Evolutionary conservation across 2,329 filamentous ascomycete genomes (phyloP).

Genomic region (Neoscytalidium dimidiatum): DNA sequence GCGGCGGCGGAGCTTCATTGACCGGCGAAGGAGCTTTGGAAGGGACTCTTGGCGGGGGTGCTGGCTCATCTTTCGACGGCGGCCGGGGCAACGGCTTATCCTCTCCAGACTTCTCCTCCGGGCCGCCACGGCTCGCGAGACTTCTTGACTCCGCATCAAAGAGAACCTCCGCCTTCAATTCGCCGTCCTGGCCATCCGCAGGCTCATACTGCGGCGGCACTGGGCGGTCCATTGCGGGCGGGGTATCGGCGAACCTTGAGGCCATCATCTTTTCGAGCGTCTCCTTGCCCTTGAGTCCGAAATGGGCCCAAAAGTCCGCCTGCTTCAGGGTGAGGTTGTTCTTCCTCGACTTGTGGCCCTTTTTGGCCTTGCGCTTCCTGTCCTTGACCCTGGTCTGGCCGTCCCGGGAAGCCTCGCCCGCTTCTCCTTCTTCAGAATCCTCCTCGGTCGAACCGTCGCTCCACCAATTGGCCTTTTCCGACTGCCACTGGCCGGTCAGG

Average conservation of each 20-base stretch:
- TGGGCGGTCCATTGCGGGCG: slow-evolving; percentile 3
- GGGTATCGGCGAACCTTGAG: slow-evolving; percentile 40
- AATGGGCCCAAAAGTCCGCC: slow-evolving; percentile 51
- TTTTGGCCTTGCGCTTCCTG: slow-evolving; percentile 23
- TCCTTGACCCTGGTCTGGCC: slow-evolving; percentile 14
- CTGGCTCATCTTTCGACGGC: slow-evolving; percentile 20
- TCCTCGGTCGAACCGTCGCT: slow-evolving; percentile 75
- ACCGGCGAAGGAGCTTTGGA: slow-evolving; percentile 11
- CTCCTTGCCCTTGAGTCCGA: slow-evolving; percentile 40
- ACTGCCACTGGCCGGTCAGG: slow-evolving; percentile 68
- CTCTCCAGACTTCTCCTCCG: not conserved
- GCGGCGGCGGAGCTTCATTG: slow-evolving; percentile 23
- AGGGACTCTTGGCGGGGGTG: slow-evolving; percentile 33
- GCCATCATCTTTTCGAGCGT: slow-evolving; percentile 42
- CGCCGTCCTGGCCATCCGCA: not conserved
- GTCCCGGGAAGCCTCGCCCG: slow-evolving; percentile 16
- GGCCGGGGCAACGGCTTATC: slow-evolving; percentile 2
- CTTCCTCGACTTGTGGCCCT: slow-evolving; percentile 44
- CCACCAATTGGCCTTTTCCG: slow-evolving; percentile 77
- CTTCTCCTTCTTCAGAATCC: slow-evolving; percentile 45
- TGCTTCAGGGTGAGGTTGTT: slow-evolving; percentile 52
- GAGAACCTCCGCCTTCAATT: slow-evolving; percentile 8
- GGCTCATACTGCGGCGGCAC: not conserved
- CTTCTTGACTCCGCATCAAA: slow-evolving; percentile 18
- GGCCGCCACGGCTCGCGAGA: slow-evolving; percentile 3